These are phyloP conservation scores for Funneliformis caledonium DNA, from an alignment of 371 early-diverging fungal genomes.

Conservation along the genomic window DNA sequence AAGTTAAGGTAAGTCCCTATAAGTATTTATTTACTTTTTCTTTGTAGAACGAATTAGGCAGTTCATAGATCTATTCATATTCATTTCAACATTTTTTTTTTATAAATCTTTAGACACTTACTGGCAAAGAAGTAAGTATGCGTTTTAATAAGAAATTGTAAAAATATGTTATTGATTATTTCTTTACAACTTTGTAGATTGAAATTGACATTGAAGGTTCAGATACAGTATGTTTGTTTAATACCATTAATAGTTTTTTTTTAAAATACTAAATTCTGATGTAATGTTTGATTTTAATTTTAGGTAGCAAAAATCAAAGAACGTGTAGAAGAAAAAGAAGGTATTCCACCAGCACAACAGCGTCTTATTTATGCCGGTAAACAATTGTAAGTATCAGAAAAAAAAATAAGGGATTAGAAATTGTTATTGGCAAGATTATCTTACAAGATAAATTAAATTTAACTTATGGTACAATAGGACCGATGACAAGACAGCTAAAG, in stretches of 20 bases:
- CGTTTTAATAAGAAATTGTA: neutral
- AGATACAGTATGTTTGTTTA: slow-evolving; percentile 62
- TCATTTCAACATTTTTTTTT: slow-evolving; percentile 13
- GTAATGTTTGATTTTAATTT: neutral
- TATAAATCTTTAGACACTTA: slow-evolving; percentile 74
- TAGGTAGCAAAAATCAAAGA: slow-evolving; percentile 92
- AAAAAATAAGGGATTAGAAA: neutral
- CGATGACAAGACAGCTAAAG: slow-evolving; percentile 81
- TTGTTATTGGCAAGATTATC: slow-evolving; percentile 1
- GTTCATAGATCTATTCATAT: neutral
- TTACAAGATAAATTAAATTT: neutral
- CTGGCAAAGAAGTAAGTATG: slow-evolving; percentile 85
- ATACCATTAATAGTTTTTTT: neutral
- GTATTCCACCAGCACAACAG: slow-evolving; percentile 96
- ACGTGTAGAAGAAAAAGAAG: slow-evolving; percentile 95
- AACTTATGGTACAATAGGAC: slow-evolving; percentile 59
- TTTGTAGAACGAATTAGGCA: neutral
- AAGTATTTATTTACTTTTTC: neutral
- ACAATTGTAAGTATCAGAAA: slow-evolving; percentile 73
- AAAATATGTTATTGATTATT: slow-evolving; percentile 21
- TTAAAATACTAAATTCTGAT: neutral
- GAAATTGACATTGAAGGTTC: slow-evolving; percentile 90
- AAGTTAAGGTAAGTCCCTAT: slow-evolving; percentile 75
- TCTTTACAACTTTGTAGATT: slow-evolving; percentile 60
- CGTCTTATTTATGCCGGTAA: slow-evolving; percentile 94